Percentiles rank a stretch among this genome's conserved stretches.
phyloP scores from a whole-genome alignment of 2,329 filamentous ascomycete genomes.

The Paraphoma chrysanthemicola region DNA sequence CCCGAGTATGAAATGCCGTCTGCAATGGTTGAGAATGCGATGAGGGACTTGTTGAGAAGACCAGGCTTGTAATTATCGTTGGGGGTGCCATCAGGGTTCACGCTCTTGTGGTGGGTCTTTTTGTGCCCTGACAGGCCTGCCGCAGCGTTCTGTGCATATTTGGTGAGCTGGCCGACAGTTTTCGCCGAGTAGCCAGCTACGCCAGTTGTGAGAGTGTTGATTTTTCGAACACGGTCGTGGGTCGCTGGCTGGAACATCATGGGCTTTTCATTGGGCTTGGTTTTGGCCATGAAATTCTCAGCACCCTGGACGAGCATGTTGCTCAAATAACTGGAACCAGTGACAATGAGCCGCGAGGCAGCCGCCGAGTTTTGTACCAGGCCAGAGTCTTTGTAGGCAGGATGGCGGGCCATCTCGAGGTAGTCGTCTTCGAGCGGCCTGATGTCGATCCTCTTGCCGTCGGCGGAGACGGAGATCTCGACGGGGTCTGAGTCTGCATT shows the following conservation, averaged over 20 bases:
- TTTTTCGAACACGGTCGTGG: conserved; percentile 83
- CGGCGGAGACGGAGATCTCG: conserved; percentile 75
- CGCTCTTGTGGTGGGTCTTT: conserved; percentile 64
- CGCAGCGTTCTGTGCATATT: conserved; percentile 88
- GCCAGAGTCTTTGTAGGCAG: conserved; percentile 87
- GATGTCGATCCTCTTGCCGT: conserved; percentile 73
- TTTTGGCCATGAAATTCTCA: conserved; percentile 79
- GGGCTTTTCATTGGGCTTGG: conserved; percentile 78
- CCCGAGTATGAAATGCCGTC: conserved; percentile 92
- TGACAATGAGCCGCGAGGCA: conserved; percentile 91
- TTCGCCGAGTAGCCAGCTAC: conserved; percentile 83
- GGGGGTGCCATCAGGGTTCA: conserved; percentile 73
- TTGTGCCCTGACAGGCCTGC: conserved; percentile 74
- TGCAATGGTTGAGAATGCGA: conserved; percentile 93
- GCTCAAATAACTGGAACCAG: conserved; percentile 79
- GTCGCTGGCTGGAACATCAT: conserved; percentile 88
- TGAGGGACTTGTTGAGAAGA: conserved; percentile 91
- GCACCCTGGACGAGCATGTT: conserved; percentile 80
- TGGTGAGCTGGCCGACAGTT: conserved; percentile 83
- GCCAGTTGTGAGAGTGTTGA: conserved; percentile 82
- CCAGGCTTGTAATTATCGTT: conserved; percentile 80
- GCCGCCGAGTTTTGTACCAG: conserved; percentile 86
- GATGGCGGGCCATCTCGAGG: conserved; percentile 79
- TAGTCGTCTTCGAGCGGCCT: conserved; percentile 73
- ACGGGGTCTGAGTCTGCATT: conserved; percentile 69